A percentile compares a stretch with the other conserved stretches of the same genome.
Conservation (phyloP, 1,284 basidiomycete species). For the Leccinum glutinopallens region DNA sequence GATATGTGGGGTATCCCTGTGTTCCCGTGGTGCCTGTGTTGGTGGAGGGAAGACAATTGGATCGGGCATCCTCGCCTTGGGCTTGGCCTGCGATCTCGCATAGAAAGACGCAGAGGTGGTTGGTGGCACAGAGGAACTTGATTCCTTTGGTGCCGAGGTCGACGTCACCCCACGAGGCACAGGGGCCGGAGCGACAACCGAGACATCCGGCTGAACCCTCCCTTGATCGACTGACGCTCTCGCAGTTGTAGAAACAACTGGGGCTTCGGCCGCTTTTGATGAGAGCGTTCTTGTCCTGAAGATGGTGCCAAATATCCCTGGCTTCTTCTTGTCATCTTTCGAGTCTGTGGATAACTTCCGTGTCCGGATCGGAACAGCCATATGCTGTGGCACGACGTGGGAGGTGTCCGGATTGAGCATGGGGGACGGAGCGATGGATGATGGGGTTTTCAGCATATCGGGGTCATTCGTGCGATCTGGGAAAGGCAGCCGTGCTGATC, state of each 20-base stretch:
- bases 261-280: slow-evolving; percentile 31
- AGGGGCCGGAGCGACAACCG: slow-evolving; percentile 9
- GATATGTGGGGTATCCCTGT: slow-evolving; percentile 47
- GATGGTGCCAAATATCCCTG: slow-evolving; percentile 32
- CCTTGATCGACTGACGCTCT: slow-evolving; percentile 29
- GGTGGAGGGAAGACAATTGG: slow-evolving; percentile 27
- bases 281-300: slow-evolving; percentile 38
- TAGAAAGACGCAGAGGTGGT: slow-evolving; percentile 12
- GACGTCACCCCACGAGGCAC: slow-evolving; percentile 19
- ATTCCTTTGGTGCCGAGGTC: slow-evolving; percentile 23
- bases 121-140: slow-evolving; percentile 9
- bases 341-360: slow-evolving; percentile 36
- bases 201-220: slow-evolving; percentile 19
- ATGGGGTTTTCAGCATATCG: slow-evolving; percentile 52
- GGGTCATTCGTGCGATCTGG: slow-evolving; percentile 42
- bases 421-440: slow-evolving; percentile 50
- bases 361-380: slow-evolving; percentile 24
- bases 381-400: slow-evolving; percentile 12
- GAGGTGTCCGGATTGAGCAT: slow-evolving; percentile 31
- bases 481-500: slow-evolving; percentile 20
- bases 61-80: slow-evolving; percentile 34
- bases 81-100: slow-evolving; percentile 19
- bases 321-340: slow-evolving; percentile 36
- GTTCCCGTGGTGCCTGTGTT: slow-evolving; percentile 29
- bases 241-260: slow-evolving; percentile 18